These are phyloP conservation scores for Talaromyces borbonicus DNA, from an alignment of 495 filamentous ascomycete genomes.

Conservation along the genomic window DNA sequence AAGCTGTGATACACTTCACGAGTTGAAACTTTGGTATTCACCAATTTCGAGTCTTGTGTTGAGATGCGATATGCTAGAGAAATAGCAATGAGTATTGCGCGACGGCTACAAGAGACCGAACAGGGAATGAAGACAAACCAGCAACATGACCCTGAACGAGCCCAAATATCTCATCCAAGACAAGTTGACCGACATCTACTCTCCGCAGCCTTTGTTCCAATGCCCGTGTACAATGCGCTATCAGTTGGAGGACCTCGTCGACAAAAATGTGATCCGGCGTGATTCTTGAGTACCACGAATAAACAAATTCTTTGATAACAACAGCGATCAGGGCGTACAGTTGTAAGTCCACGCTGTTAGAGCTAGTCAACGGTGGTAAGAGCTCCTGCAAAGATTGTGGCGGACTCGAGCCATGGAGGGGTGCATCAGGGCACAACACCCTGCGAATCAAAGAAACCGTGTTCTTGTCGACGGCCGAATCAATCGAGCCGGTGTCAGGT, in stretches of 20 bases:
- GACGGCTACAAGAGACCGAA: slow-evolving; percentile 3
- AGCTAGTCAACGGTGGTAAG: slow-evolving; percentile 83
- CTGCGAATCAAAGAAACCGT: slow-evolving; percentile 53
- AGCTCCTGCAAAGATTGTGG: slow-evolving; percentile 61
- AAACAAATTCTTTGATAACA: slow-evolving; percentile 77
- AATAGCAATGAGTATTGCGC: neutral
- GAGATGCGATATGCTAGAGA: slow-evolving; percentile 41
- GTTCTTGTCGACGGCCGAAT: slow-evolving; percentile 43
- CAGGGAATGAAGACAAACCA: slow-evolving; percentile 45
- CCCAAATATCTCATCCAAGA: slow-evolving; percentile 83
- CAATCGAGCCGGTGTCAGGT: slow-evolving; percentile 21
- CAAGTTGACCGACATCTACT: slow-evolving; percentile 68
- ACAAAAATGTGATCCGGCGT: slow-evolving; percentile 82
- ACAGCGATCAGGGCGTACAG: slow-evolving; percentile 87
- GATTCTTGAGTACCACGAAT: slow-evolving; percentile 86
- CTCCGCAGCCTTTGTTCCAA: slow-evolving; percentile 76
- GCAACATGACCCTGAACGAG: slow-evolving; percentile 70
- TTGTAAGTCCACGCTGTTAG: slow-evolving; percentile 83
- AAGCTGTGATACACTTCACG: slow-evolving; percentile 74
- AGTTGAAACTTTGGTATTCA: slow-evolving; percentile 26
- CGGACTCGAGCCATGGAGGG: slow-evolving; percentile 29
- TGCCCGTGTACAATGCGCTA: slow-evolving; percentile 80
- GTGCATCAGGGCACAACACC: slow-evolving; percentile 50
- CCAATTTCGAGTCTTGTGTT: slow-evolving; percentile 41
- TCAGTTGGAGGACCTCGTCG: slow-evolving; percentile 75